Percentiles rank a stretch among this genome's conserved stretches.
phyloP scores from a whole-genome alignment of 23 red algal species.

The Chondrus crispus region DNA sequence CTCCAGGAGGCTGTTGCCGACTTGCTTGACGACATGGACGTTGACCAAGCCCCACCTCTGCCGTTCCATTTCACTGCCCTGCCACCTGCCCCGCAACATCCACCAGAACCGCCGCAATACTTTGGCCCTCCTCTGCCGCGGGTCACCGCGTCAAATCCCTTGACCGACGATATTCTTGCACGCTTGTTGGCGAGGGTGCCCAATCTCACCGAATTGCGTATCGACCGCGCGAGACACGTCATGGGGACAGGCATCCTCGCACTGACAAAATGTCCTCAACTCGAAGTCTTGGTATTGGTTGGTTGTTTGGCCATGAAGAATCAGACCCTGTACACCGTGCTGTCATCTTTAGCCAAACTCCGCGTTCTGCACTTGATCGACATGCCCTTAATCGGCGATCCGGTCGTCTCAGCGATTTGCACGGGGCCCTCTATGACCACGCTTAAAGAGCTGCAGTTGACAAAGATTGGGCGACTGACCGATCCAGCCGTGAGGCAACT shows the following conservation, averaged over 20 bases:
- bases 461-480: background rate
- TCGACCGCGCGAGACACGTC: slow-evolving; percentile 17
- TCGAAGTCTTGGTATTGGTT: background rate
- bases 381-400: slow-evolving; percentile 26
- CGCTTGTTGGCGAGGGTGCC: background rate
- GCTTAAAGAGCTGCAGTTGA: background rate
- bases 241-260: background rate
- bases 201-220: background rate
- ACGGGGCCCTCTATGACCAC: background rate
- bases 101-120: background rate
- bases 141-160: background rate
- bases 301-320: background rate
- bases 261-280: background rate
- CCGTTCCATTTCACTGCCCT: too few relatives aligned
- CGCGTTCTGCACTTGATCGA: background rate
- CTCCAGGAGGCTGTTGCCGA: background rate
- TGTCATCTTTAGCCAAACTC: slow-evolving; percentile 2
- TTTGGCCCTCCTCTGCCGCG: background rate
- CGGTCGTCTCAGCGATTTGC: slow-evolving; percentile 3
- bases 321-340: background rate
- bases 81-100: too few relatives aligned
- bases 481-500: slow-evolving; percentile 34
- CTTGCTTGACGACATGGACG: background rate
- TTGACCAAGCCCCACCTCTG: background rate
- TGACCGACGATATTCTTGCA: slow-evolving; percentile 31